Base-by-base conservation (phyloP, 139 green algal genomes). In the Pseudopediastrum boryanum region DNA sequence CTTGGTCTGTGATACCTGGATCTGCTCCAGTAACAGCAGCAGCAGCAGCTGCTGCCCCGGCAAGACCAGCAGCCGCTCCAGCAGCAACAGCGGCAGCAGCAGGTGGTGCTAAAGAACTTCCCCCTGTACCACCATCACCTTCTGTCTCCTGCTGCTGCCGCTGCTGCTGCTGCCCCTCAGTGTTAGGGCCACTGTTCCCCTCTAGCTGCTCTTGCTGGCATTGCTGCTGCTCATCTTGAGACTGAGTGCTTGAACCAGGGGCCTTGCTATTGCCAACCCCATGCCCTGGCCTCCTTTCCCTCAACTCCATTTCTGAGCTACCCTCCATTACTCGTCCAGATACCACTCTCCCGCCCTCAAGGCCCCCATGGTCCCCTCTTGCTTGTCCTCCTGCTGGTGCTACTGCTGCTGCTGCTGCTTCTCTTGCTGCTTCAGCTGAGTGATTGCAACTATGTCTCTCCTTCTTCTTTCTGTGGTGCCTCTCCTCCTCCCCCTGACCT, bases 401-500 rank as follows among this genome's bases (percentile, higher is more conserved):
- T 13, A 48, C 65, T 8, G 33, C 64, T 9, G 10, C 38, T 29
- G 35, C 66, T 65, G 41, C 75, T 64, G 38, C 48, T 77, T 39
- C 39, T 79, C 43, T 51, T 71, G 46, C 61, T 44, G 43, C 67
- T 46, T 8, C 35, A 2, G 42, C 46, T 41, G 29, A 41, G 16
- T 33, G 0, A 46, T 19, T 12, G 46, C 41, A 46, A 27, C 54
- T 33, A 67, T n/a, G n/a, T n/a, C n/a, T n/a, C n/a, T n/a, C n/a
- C n/a, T n/a, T n/a, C n/a, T n/a, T n/a, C n/a, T n/a, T n/a, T n/a
- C n/a, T n/a, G n/a, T n/a, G n/a, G n/a, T n/a, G n/a, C n/a, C n/a
- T n/a, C n/a, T n/a, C n/a, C n/a, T n/a, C n/a, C n/a, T n/a, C n/a
- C n/a, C n/a, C n/a, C n/a, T n/a, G n/a, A n/a, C n/a, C n/a, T n/a